Evolutionary conservation across 75 land plant species (phyloP).

Genomic region (Pseudotsuga menziesii): DNA sequence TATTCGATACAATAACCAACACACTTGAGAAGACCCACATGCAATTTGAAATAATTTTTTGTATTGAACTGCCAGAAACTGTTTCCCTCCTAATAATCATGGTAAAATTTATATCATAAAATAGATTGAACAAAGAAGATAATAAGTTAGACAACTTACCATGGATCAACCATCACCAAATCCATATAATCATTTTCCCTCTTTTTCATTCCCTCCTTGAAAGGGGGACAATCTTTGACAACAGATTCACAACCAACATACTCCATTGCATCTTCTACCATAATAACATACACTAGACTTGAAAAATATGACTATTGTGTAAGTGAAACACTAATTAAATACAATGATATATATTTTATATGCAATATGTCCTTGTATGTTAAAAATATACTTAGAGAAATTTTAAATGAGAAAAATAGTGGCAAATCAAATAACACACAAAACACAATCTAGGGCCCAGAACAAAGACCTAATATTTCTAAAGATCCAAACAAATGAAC

Average conservation of each 20-base stretch:
- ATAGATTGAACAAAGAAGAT: not conserved
- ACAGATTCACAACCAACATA: conserved; percentile 95
- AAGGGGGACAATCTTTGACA: conserved; percentile 79
- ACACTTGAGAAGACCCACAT: conserved; percentile 53
- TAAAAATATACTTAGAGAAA: not conserved
- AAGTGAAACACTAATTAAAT: too few relatives aligned
- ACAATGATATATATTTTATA: not conserved
- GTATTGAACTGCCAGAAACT: not conserved
- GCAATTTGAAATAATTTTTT: not conserved
- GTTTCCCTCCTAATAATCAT: not conserved
- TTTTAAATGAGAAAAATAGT: not conserved
- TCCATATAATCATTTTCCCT: conserved; percentile 97
- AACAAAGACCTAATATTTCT: too few relatives aligned
- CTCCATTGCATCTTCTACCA: conserved; percentile 83
- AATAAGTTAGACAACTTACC: conserved; percentile 39
- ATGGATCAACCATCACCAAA: conserved; percentile 96
- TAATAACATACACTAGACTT: not conserved
- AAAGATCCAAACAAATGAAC: not conserved
- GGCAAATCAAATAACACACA: too few relatives aligned
- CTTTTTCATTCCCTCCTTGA: conserved; percentile 90
- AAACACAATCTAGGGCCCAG: not conserved
- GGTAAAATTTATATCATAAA: not conserved
- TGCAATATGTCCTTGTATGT: not conserved
- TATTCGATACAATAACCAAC: conserved; percentile 83
- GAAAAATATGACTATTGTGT: not conserved